Base-by-base conservation (phyloP, 352 stramenopile genomes). In the Stramenopiles sp. region DNA sequence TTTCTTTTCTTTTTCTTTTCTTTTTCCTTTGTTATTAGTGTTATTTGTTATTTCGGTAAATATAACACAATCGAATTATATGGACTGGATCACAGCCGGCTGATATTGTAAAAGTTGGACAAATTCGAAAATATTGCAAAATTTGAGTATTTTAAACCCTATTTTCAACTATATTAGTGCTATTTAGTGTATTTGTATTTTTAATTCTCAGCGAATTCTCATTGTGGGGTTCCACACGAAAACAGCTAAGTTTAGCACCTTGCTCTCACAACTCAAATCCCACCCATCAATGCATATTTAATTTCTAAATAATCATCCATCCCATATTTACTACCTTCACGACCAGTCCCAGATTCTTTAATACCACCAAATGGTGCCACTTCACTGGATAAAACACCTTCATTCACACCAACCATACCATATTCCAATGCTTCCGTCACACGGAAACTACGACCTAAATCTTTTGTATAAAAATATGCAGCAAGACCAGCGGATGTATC, bases 241-340 rank as follows among this genome's bases (percentile, higher is more conserved):
- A 4, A 13, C 13, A 53, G 13, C 13, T 13, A 13, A 13, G 38
- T 53, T 13, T 53, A 53, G 38, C 4, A 13, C 4, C 38, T 13
- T 53, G 13, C 38, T 53, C 13, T 13, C 4, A 13, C 4, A 53
- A 13, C 38, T 53, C 13, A 53, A 53, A 92, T 82, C 7, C 88
- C 88, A 31, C 88, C 88, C 78, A 96, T 84, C 81, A 83, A 87
- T 53, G 98, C 86, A 84, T 98, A 97, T 84, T 98, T 99, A 29
- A 91, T 97, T 84, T 99, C 94, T 63, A 95, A 83, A 85, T 98
- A 99, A 85, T 98, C 94, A 30, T 94, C 89, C 23, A 92, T 78
- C 23, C 85, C 84, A 31, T 86, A 82, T 7, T 63, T 32, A 1
- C 78, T 82, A 1, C 86, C 84, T 80, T 89, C 83, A 29, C 87